Conservation (phyloP, 1,139 yeast species). For the Insectozyma bohioensis region DNA sequence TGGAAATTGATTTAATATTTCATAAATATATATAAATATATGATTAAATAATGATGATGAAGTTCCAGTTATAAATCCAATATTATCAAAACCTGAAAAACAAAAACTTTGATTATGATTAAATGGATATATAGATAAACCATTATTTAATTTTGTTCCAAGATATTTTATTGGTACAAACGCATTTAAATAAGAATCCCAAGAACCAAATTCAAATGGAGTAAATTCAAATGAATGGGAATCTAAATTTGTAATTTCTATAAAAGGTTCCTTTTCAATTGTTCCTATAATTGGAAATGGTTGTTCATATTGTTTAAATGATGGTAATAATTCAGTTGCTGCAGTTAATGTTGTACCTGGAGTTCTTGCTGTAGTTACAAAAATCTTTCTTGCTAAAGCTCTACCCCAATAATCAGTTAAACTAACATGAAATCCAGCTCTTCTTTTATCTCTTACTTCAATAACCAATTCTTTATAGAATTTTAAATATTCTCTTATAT, state of each 20-base stretch:
- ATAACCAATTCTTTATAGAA: slow-evolving; percentile 54
- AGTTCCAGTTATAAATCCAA: slow-evolving; percentile 72
- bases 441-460: slow-evolving; percentile 50
- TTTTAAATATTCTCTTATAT: slow-evolving; percentile 32
- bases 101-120: slow-evolving; percentile 38
- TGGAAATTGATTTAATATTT: slow-evolving; percentile 36
- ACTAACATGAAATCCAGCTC: slow-evolving; percentile 55
- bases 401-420: slow-evolving; percentile 71
- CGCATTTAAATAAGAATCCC: slow-evolving; percentile 52
- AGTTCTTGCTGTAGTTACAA: slow-evolving; percentile 34
- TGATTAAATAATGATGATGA: slow-evolving; percentile 71
- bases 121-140: slow-evolving; percentile 20
- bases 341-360: slow-evolving; percentile 34
- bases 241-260: slow-evolving; percentile 20
- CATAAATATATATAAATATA: slow-evolving; percentile 48
- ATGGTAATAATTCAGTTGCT: slow-evolving; percentile 15
- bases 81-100: slow-evolving; percentile 61
- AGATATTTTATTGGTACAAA: slow-evolving; percentile 54
- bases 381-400: slow-evolving; percentile 51
- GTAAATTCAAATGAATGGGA: slow-evolving; percentile 53
- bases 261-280: slow-evolving; percentile 29
- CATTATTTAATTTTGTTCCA: slow-evolving; percentile 49
- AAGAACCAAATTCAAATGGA: slow-evolving; percentile 50
- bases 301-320: slow-evolving; percentile 27
- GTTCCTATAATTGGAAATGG: slow-evolving; percentile 46